Evolutionary conservation across 169 alveolate species (phyloP), one percentile per base, ranked within the genome.

Genomic region (Babesia ovata): DNA sequence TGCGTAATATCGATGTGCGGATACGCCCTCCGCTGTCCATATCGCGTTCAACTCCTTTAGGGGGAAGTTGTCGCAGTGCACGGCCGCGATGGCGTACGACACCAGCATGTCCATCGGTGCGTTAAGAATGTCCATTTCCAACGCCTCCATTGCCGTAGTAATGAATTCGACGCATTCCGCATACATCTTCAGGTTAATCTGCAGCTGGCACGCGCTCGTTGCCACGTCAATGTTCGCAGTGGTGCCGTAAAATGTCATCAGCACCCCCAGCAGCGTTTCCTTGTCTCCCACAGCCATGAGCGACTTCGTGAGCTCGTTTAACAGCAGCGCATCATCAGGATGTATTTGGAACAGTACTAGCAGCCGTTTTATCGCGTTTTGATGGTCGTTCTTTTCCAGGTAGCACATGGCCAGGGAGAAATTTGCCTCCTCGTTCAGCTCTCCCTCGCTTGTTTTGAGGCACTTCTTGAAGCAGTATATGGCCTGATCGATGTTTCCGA

Each of bases 321-420:
- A 63, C 48, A 81, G 52, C 56, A 81, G 53, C 42, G 57, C 76
- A 63, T 81, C 88, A 24, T 81, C 76, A 2, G 84, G 84, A 59
- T 81, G 84, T 26, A 81, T 11, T 17, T 81, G 63, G 52, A 63
- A 81, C 52, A 81, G 69, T 44, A 61, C 58, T 22, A 46, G 53
- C 50, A 81, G 42, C 75, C 72, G 62, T 54, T 74, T 72, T 19
- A 74, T 62, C 4, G 88, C 88, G 33, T 72, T 70, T 2, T 44
- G 65, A 49, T 81, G 70, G 79, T 81, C 88, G 44, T 81, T 69
- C 83, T 73, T 74, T 39, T 83, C 77, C 56, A 83, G 61, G 58
- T 75, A 66, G 75, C 85, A 74, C 71, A 83, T 83, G 21, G 90
- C 85, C 72, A 83, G 69, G n/a, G 85, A 58, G 62, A 74, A 83